Evolutionary conservation across 2,329 filamentous ascomycete genomes (phyloP).

Genomic region (Lachnellula occidentalis): DNA sequence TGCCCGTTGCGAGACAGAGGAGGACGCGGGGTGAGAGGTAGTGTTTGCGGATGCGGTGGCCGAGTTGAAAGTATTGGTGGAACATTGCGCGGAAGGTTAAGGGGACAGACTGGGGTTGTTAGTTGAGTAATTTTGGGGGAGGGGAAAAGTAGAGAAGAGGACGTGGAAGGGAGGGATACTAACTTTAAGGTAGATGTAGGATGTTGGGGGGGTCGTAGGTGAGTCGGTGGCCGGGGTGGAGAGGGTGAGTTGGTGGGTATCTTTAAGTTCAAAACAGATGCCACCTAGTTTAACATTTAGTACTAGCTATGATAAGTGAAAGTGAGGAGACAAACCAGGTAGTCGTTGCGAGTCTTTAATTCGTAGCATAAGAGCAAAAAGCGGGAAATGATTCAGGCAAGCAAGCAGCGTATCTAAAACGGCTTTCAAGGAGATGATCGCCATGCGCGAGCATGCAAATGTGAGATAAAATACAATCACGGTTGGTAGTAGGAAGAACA

Average conservation of each 20-base stretch:
- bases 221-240: conserved; percentile 23
- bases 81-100: conserved; percentile 92
- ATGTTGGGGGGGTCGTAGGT: conserved; percentile 48
- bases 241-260: conserved; percentile 54
- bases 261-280: conserved; percentile 83
- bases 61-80: conserved; percentile 94
- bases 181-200: conserved; percentile 83
- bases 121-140: conserved; percentile 5
- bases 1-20: conserved; percentile 80
- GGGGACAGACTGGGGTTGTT: conserved; percentile 68
- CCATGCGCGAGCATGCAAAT: conserved; percentile 90
- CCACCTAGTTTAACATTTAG: conserved; percentile 48
- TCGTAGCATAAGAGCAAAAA: conserved; percentile 94
- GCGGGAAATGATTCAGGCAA: conserved; percentile 92
- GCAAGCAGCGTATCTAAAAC: conserved; percentile 86
- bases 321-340: conserved; percentile 54
- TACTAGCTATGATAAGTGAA: not conserved
- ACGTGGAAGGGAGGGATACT: conserved; percentile 9
- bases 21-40: conserved; percentile 88
- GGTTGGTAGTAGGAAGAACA: conserved; percentile 92
- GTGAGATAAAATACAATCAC: conserved; percentile 96
- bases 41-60: conserved; percentile 85
- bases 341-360: conserved; percentile 88
- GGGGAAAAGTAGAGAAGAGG: not conserved
- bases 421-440: conserved; percentile 90